Base-by-base conservation (phyloP, 1,284 basidiomycete genomes). In the Coniophora puteana region DNA sequence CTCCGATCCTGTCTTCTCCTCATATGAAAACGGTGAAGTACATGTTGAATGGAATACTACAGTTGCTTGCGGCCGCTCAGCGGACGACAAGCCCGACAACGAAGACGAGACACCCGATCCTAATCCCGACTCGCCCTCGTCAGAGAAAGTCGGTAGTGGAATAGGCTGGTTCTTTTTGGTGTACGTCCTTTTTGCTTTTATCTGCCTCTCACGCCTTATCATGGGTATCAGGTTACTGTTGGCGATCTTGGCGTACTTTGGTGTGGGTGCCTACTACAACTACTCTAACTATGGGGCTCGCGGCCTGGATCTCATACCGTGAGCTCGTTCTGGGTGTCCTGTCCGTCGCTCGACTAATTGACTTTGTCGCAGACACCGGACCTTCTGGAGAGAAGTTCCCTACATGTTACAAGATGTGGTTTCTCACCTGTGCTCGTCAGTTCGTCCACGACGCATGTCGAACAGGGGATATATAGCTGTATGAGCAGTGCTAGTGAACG, bases 301-400 rank as follows among this genome's bases (percentile, higher is more conserved):
- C 24, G 89, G 89, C 11, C 64, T 69, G 56, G 89, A 91, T 59
- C 71, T 91, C 38, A 80, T 91, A 57, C 88, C 87, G 84, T 89
- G 58, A 56, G 83, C 72, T 8, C 6, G 26, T 29, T 14, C 27
- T 32, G 4, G 5, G 14, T 4, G 30, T 28, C 3, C 24, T 39
- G 42, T 22, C 45, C 23, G 44, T 47, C 16, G 42, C 42, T 36
- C 44, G 29, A 14, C 38, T 35, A 17, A 40, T 28, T 41, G 27
- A 43, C 17, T 36, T 39, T 25, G 41, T 4, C 8, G 31, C 50
- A 90, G 88, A 46, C 88, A 91, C 62, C 83, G 87, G 33, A 87
- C 90, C 58, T 89, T 92, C 63, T 90, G 87, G 87, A 68, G 80
- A 60, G 89, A 92, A 62, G 82, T 91, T 4, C 89, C 89, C 4